Percentiles rank a stretch among this genome's conserved stretches.
Conservation (phyloP, 805 yeast species). For the Yarrowia alimentaria region DNA sequence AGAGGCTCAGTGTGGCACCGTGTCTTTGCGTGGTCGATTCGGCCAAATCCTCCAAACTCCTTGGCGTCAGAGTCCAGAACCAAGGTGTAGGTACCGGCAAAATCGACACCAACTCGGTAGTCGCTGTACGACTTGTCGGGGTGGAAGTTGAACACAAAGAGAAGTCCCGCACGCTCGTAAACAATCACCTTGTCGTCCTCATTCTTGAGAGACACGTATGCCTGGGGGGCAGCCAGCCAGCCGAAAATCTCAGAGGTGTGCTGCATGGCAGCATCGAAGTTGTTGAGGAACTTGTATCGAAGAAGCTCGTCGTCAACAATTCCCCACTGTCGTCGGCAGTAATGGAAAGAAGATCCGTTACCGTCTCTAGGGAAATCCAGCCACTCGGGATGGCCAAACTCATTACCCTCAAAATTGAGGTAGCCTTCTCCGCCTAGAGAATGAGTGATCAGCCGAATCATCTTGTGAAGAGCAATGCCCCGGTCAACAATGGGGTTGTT, state of each 20-base stretch:
- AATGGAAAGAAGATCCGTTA: constrained; percentile 82
- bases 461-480: constrained; percentile 85
- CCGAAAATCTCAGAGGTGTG: constrained; percentile 64
- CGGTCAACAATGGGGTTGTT: constrained; percentile 79
- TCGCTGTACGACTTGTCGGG: constrained; percentile 79
- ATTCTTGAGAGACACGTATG: constrained; percentile 83
- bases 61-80: constrained; percentile 71
- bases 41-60: constrained; percentile 76
- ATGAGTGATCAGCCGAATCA: constrained; percentile 84
- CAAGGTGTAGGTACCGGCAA: constrained; percentile 70
- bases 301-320: constrained; percentile 74
- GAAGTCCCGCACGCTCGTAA: constrained; percentile 80
- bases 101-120: constrained; percentile 87
- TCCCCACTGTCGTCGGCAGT: constrained; percentile 93
- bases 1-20: constrained; percentile 69
- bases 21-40: constrained; percentile 56
- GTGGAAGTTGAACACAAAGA: constrained; percentile 88
- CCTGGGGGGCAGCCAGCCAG: constrained; percentile 72
- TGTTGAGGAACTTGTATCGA: constrained; percentile 72
- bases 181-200: constrained; percentile 86
- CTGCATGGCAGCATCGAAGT: constrained; percentile 87
- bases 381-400: constrained; percentile 99
- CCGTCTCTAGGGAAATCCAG: constrained; percentile 93
- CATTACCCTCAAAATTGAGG: constrained; percentile 94
- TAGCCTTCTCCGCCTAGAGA: constrained; percentile 97